Evolutionary conservation across 2,329 filamentous ascomycete genomes (phyloP).

Genomic region (Endoconidiophora laricicola): DNA sequence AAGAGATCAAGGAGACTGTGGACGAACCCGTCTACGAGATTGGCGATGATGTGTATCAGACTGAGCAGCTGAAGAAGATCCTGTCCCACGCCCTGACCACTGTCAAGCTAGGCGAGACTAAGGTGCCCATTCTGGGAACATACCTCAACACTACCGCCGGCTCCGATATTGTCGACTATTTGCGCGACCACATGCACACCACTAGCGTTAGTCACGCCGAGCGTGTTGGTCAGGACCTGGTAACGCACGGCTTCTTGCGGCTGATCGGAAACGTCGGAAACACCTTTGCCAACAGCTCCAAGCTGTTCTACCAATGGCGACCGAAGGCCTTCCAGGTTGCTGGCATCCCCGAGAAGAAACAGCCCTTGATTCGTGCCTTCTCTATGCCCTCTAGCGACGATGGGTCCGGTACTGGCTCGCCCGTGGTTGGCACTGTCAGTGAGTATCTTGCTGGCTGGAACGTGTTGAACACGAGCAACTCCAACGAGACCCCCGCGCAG

Average conservation of each 20-base stretch:
- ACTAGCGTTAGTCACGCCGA: conserved; percentile 82
- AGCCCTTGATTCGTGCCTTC: conserved; percentile 52
- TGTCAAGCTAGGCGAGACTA: conserved; percentile 77
- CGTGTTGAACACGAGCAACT: conserved; percentile 39
- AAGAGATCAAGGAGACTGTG: conserved; percentile 45
- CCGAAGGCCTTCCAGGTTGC: conserved; percentile 78
- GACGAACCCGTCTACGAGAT: conserved; percentile 79
- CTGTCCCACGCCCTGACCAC: conserved; percentile 70
- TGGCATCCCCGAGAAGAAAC: conserved; percentile 79
- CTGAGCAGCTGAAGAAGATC: conserved; percentile 82
- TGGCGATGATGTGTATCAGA: conserved; percentile 71
- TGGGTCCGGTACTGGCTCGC: conserved; percentile 43
- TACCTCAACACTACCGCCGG: conserved; percentile 88
- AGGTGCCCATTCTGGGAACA: conserved; percentile 86
- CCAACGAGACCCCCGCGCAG: conserved; percentile 84
- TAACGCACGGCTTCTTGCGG: conserved; percentile 70
- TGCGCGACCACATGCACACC: conserved; percentile 74
- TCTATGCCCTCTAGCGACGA: conserved; percentile 45
- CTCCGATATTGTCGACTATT: conserved; percentile 86
- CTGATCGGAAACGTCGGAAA: conserved; percentile 88
- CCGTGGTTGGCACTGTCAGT: conserved; percentile 63
- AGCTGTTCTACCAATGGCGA: conserved; percentile 95
- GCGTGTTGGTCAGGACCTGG: conserved; percentile 84
- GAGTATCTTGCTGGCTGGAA: conserved; percentile 91
- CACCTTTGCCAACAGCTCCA: conserved; percentile 92